Evolutionary conservation across 352 stramenopile genomes (phyloP), one percentile per base, ranked within the genome.

Genomic region (Phytophthora meadii): DNA sequence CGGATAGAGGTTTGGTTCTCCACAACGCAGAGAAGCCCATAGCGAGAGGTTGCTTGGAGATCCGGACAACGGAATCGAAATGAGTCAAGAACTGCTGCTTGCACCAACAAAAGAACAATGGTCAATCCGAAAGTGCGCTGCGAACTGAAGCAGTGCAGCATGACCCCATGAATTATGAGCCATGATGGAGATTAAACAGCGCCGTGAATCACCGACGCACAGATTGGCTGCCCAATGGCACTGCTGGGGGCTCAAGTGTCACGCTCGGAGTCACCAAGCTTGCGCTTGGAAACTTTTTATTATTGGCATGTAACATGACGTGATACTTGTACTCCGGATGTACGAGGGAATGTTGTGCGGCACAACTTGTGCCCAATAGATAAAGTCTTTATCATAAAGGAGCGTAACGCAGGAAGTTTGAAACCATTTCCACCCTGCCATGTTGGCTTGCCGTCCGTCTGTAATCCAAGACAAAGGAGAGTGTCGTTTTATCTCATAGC

Each of bases 1-100:
- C 77, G 5, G 62, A 58, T 19, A 89, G 60, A 9, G 81, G 81
- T 65, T 89, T 89, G 36, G 71, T 86, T n/a, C 74, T 76, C 72
- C 77, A 85, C 52, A 86, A 19, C 10, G 55, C 50, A 46, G 47
- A 47, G 45, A 74, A 61, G 12, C 50, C 54, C 22, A 76, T 76
- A 9, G 44, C n/a, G 9, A 17, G 56, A 36, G 9, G 57, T 10
- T 19, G 34, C 60, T 27, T 37, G 17, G 5, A 25, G 45, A 47
- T 5, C 47, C 5, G 47, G 34, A 51, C 30, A 24, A 52, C 4
- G 27, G 22, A 19, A 57, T 10, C 28, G 49, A 41, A 14, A 15
- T 41, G 6, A 42, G 15, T 32, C 37, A 24, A 37, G 36, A 54
- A 8, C 11, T 59, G 36, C 24, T 39, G 39, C 63, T 55, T 41